phyloP scores from a whole-genome alignment of 2,329 filamentous ascomycete species.

The Neonectria magnoliae region DNA sequence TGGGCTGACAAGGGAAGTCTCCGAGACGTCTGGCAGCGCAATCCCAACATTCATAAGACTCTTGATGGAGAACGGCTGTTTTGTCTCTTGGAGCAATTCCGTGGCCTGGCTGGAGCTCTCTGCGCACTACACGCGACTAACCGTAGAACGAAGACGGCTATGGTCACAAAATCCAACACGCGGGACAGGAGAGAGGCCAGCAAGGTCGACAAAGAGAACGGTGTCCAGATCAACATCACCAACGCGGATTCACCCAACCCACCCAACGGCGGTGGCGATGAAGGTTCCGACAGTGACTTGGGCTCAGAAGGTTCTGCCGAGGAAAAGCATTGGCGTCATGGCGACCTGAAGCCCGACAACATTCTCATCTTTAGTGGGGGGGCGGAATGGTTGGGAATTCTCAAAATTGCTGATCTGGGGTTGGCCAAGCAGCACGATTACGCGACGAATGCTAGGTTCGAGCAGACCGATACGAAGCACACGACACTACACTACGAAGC shows the following conservation, averaged over 20 bases:
- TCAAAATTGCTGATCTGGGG: constrained; percentile 29
- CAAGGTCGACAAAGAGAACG: not conserved
- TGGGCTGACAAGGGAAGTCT: constrained; percentile 30
- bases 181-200: not conserved
- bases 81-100: constrained; percentile 22
- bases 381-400: constrained; percentile 13
- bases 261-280: not conserved
- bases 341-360: constrained; percentile 30
- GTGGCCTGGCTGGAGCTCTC: constrained; percentile 24
- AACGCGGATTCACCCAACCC: not conserved
- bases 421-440: constrained; percentile 28
- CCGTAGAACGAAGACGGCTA: not conserved
- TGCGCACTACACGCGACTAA: constrained; percentile 14
- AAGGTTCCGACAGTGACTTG: not conserved
- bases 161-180: not conserved
- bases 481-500: constrained; percentile 29
- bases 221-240: not conserved
- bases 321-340: constrained; percentile 25
- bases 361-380: constrained; percentile 26
- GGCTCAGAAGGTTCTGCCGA: not conserved
- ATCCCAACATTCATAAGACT: not conserved
- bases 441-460: constrained; percentile 1
- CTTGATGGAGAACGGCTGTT: constrained; percentile 9
- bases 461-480: constrained; percentile 18
- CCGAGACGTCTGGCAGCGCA: constrained; percentile 22